Evolutionary conservation across 257 asterid genomes (phyloP).

Genomic region (Nicotiana tomentosiformis): DNA sequence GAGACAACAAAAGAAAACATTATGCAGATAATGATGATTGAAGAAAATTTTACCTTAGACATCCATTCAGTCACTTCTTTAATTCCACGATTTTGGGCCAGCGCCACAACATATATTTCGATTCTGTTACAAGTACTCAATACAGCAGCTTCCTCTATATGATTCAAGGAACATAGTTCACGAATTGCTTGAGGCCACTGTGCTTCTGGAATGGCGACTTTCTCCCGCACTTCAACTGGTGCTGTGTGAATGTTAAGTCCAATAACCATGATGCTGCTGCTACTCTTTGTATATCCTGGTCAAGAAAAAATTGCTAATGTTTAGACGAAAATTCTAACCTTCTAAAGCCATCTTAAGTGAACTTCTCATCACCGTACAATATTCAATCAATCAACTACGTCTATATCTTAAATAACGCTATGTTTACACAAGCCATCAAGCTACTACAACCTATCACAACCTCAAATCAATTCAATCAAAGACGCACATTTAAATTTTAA

Average conservation of each 20-base stretch:
- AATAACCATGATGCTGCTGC: conserved; percentile 67
- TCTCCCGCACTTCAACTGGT: conserved; percentile 86
- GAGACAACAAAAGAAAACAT: neutral
- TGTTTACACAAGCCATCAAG: no score
- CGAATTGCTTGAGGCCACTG: conserved; percentile 74
- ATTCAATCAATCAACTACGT: neutral
- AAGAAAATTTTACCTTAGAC: conserved; percentile 61
- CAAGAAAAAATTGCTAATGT: neutral
- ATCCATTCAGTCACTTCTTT: conserved; percentile 97
- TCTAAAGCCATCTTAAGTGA: neutral
- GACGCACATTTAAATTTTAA: no score
- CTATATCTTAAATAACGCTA: no score
- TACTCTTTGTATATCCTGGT: conserved; percentile 79
- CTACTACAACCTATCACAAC: no score
- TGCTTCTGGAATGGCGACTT: conserved; percentile 82
- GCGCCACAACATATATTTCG: conserved; percentile 80
- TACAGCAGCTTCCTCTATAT: conserved; percentile 94
- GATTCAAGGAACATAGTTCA: conserved; percentile 68
- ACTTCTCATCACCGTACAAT: neutral
- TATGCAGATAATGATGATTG: neutral
- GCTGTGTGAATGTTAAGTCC: conserved; percentile 78
- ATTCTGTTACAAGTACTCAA: conserved; percentile 89
- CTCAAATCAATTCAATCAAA: no score
- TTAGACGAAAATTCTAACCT: conserved; percentile 10
- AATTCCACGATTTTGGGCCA: conserved; percentile 79